These are phyloP conservation scores for Westerdykella ornata DNA, from an alignment of 2,329 filamentous ascomycete genomes.

Conservation along the genomic window DNA sequence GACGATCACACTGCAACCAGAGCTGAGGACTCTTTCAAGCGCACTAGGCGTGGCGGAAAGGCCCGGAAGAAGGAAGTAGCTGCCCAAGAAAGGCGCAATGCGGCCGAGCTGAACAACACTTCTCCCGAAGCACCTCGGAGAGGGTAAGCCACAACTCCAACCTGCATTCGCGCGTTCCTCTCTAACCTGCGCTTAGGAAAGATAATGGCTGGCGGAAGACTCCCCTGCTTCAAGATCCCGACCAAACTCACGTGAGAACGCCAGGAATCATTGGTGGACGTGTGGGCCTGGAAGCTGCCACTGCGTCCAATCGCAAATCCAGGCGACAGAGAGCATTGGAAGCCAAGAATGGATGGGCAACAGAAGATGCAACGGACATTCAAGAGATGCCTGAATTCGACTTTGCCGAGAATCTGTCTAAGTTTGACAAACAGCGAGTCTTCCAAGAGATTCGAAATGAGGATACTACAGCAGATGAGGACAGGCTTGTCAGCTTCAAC, in stretches of 20 bases:
- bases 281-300: slow-evolving; percentile 33
- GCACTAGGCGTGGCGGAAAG: slow-evolving; percentile 42
- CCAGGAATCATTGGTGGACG: slow-evolving; percentile 36
- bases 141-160: slow-evolving; percentile 26
- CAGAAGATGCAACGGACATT: slow-evolving; percentile 90
- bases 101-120: slow-evolving; percentile 15
- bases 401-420: slow-evolving; percentile 80
- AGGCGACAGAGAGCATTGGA: slow-evolving; percentile 47
- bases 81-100: slow-evolving; percentile 37
- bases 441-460: slow-evolving; percentile 90
- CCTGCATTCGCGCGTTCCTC: background rate
- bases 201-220: slow-evolving; percentile 63
- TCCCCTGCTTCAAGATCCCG: slow-evolving; percentile 57
- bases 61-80: slow-evolving; percentile 42
- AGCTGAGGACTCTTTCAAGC: slow-evolving; percentile 38
- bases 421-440: slow-evolving; percentile 87
- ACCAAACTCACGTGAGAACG: slow-evolving; percentile 32
- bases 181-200: slow-evolving; percentile 33
- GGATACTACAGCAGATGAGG: slow-evolving; percentile 81
- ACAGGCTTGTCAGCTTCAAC: slow-evolving; percentile 87
- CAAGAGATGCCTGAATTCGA: slow-evolving; percentile 93
- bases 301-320: slow-evolving; percentile 37
- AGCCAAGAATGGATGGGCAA: slow-evolving; percentile 80
- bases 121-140: slow-evolving; percentile 27
- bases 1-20: slow-evolving; percentile 24